Base-by-base conservation (phyloP, 352 stramenopile genomes). In the Globisporangium echinulatum region DNA sequence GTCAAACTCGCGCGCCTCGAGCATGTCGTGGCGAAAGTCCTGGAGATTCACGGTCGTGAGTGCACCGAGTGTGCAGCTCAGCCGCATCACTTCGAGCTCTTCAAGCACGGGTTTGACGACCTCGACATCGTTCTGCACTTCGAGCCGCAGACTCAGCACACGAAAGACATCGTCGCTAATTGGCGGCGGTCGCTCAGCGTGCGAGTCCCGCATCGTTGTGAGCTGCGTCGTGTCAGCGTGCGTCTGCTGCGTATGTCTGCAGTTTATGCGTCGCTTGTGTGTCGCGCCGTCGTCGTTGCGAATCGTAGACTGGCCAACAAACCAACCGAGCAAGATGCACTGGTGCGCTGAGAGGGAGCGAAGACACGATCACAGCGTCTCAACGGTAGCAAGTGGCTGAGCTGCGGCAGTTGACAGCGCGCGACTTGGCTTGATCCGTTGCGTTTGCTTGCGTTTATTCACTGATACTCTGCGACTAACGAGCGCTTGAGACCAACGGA, bases 51-150 rank as follows among this genome's bases (percentile, higher is more conserved):
- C 64, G 1, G 56, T 69, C 5, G 70, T 66, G 17, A 90, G 49
- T 67, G 82, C 74, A 39, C 75, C 74, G 0, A 94, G 67, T 33
- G 64, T 68, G 40, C 66, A 77, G 56, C 83, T 76, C 54, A 94
- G 61, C 0, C 80, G 80, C 62, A 90, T 70, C 5, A 94, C 70
- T 19, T 92, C 84, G 38, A 81, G 36, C 48, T 94, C 84, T 5
- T 78, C 64, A 15, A 92, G 58, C 38, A 91, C 72, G 0, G 82
- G 72, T 51, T 94, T 91, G 25, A 89, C 57, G 5, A 91, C 71
- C 54, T 85, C 77, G 5, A 79, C 74, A 53, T 85, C 80, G 49
- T 90, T 87, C 42, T 94, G 82, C 5, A 74, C 65, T 39, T 87
- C 76, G 0, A 62, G n/a, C 4, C 76, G 57, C 40, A 90, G 67